These are phyloP conservation scores for Coprinopsis sp. DNA, from an alignment of 768 basidiomycete species.

Conservation along the genomic window DNA sequence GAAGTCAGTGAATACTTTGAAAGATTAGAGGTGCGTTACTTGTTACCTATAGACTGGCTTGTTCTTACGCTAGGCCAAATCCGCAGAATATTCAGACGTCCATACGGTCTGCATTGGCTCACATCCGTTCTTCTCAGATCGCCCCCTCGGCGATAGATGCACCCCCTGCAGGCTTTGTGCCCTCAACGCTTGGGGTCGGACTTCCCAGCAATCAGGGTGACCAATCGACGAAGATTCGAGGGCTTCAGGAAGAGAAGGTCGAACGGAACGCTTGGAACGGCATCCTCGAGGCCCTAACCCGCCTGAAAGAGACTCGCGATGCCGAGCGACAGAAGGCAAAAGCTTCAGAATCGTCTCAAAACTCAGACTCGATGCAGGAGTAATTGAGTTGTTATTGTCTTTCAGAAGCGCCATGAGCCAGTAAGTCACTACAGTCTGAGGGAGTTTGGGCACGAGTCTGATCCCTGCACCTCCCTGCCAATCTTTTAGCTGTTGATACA, in stretches of 20 bases:
- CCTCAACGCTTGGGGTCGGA: constrained; percentile 75
- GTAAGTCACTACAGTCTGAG: not conserved
- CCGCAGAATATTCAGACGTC: constrained; percentile 67
- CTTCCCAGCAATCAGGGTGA: constrained; percentile 43
- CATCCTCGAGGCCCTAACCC: constrained; percentile 61
- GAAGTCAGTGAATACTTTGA: constrained; percentile 86
- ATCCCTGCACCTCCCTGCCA: not conserved
- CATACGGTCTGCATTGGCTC: constrained; percentile 74
- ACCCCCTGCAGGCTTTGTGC: constrained; percentile 66
- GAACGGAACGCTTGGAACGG: constrained; percentile 77
- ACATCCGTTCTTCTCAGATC: constrained; percentile 77
- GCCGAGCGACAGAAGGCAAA: constrained; percentile 20
- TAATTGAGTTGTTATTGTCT: constrained; percentile 6
- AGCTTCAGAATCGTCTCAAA: constrained; percentile 12
- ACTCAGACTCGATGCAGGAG: constrained; percentile 7
- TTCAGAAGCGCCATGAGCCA: not conserved
- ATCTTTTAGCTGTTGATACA: not conserved
- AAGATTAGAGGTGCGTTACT: constrained; percentile 60
- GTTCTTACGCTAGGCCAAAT: constrained; percentile 2
- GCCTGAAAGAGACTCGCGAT: constrained; percentile 47
- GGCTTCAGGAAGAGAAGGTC: constrained; percentile 72
- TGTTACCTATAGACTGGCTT: not conserved
- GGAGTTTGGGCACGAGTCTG: not conserved
- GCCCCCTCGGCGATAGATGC: constrained; percentile 87
- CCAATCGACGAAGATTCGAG: constrained; percentile 41